A percentile compares a stretch with the other conserved stretches of the same genome.
Conservation (phyloP, 148 eudicot species). For the Rheum nobile region DNA sequence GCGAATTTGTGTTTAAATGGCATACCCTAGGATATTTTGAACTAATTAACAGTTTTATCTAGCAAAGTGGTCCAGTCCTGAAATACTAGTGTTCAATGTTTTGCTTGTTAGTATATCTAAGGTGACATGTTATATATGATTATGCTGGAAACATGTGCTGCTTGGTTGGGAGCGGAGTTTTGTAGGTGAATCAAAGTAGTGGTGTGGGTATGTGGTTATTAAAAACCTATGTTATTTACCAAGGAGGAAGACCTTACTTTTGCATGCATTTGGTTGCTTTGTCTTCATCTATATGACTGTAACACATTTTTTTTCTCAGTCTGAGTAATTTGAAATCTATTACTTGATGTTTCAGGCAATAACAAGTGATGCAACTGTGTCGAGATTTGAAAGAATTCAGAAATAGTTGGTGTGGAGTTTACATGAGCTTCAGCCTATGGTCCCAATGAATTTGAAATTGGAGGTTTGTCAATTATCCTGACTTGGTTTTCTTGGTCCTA, state of each 20-base stretch:
- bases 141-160: neutral
- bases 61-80: neutral
- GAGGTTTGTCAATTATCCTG: constrained; percentile 27
- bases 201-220: neutral
- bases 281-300: neutral
- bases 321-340: neutral
- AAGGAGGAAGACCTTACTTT: neutral
- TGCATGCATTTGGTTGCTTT: neutral
- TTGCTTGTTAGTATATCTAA: neutral
- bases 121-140: too few species aligned
- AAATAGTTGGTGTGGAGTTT: constrained; percentile 43
- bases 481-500: neutral
- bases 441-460: too few species aligned
- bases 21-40: neutral
- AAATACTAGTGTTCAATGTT: neutral
- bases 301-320: neutral
- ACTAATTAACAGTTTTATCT: neutral
- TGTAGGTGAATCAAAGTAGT: too few species aligned
- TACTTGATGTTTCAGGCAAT: constrained; percentile 45
- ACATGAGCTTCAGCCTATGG: constrained; percentile 55
- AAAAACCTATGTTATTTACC: neutral
- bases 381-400: constrained; percentile 48
- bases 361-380: constrained; percentile 44
- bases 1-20: neutral
- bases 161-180: too few species aligned